Base-by-base conservation (phyloP, 306 rosid species). In the Cajanus cajan region DNA sequence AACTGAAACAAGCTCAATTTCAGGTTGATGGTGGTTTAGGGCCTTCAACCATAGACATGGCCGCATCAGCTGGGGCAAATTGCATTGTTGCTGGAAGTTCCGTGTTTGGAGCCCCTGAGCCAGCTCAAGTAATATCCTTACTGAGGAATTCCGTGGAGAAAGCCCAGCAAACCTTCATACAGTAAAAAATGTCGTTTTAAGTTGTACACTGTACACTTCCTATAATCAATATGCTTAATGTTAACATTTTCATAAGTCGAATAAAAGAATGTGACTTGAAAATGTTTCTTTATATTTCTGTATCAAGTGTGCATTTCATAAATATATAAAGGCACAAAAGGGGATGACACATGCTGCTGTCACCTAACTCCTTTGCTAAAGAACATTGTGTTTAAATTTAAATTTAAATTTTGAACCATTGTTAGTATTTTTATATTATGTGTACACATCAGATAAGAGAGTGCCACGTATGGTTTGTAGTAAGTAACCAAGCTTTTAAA, bases 61-160 rank as follows among this genome's bases (percentile, higher is more conserved):
- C 99, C 7, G 96, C 98, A 62, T 78, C 90, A 15, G 97, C 98
- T 0, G 98, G 98, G 67, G 98, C 98, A 39, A 93, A 95, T 77
- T 95, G 98, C 86, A 93, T 95, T 61, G 99, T 95, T 48, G 98
- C 98, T 15, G 98, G 99, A 82, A 95, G 97, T 82, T 95, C 99
- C 11, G 98, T 95, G 78, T 93, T 95, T 71, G 97, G 99, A 81
- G 94, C 96, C 76, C 76, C 97, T 4, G 93, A 93, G 54, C 99
- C 99, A 50, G 89, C 82, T 54, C 70, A 88, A 61, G 98, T 93
- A 39, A 92, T 93, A 74, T 91, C 97, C 82, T 80, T 90, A 25
- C 39, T 95, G 88, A 84, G 90, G 82, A 85, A 81, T 61, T 87
- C 86, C 71, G 89, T 95, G 8, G 90, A 91, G 77, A 83, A 80